Evolutionary conservation across 139 green algal genomes (phyloP), one percentile per base, ranked within the genome.

Genomic region (Chlamydomonas sphaeroides): DNA sequence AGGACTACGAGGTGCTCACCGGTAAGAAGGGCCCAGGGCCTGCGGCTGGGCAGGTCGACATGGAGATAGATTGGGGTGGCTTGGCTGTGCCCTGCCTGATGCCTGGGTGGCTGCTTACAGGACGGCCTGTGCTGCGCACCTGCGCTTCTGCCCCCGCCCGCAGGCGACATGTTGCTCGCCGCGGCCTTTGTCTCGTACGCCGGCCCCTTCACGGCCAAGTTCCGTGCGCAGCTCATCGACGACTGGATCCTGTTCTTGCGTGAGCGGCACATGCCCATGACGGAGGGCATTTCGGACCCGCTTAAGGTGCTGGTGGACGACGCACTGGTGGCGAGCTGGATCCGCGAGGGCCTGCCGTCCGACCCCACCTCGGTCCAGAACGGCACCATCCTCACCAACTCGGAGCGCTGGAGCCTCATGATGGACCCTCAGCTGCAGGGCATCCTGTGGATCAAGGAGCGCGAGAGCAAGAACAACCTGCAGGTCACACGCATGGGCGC

Each of bases 401-500:
- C 88, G 53, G 92, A 97, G 89, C 88, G 93, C 76, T 97, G 93
- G 93, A 90, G 91, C 39, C 90, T 97, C 30, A 95, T 97, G 92
- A 94, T 95, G 86, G 93, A 97, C 88, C 93, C 93, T n/a, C 92
- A 96, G 89, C 89, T 97, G 84, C 94, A 97, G 87, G 94, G 94
- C 36, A 92, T 97, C 49, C 87, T 94, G 65, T 97, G 94, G 94
- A 95, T 97, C 88, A 96, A 96, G 85, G 93, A 96, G 86, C 84
- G 92, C 14, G 93, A 96, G 88, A 90, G 80, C 87, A 95, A 95
- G 86, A 94, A 95, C 90, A 91, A 90, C 57, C 87, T 97, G 70
- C 84, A 69, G 63, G 91, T 97, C 2, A 89, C 93, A 30, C 92
- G 94, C 84, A 96, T 97, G 92, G 92, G 92, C 61, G 89, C 89